Base-by-base conservation (phyloP, 169 alveolate species). In the Babesia ovis region DNA sequence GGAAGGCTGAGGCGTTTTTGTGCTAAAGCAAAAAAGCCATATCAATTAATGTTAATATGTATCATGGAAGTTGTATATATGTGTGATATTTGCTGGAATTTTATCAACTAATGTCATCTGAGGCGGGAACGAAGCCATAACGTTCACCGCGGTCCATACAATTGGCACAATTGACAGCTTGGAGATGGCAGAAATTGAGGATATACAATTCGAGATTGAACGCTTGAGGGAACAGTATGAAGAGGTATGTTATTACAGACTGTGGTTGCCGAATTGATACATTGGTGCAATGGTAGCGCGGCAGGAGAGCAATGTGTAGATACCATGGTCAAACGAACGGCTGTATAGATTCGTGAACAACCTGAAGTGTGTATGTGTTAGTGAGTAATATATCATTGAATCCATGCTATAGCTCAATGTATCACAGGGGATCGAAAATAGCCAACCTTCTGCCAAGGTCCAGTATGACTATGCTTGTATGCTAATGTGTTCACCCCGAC, bases 391-490 rank as follows among this genome's bases (percentile, higher is more conserved):
- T 39, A 39, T 9, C 8, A 39, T 39, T 39, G 14, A 8, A 39
- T 39, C 8, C 14, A 8, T 9, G 14, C 8, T 39, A 39, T 14
- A 50, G 25, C 4, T 22, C 27, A 22, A 48, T 18, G 20, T 22
- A 3, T 39, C 31, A 42, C 56, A 77, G 86, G 76, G 68, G 25
- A 50, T 77, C 54, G 66, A 68, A 25, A 77, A 77, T 55, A 45
- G 37, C 66, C 46, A 50, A 18, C 88, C 84, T 35, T 80, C 88
- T 18, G 73, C 84, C 35, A 70, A 56, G 70, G 73, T 70, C 37
- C 88, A 80, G 46, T 80, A 60, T 60, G 83, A 80, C 39, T 80
- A 80, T 57, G 88, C 88, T 31, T 80, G 88, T 39, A 61, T 62
- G 76, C 80, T 80, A 16, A 70, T 80, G 84, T 80, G 88, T 37